phyloP scores from a whole-genome alignment of 169 alveolate species.

The Babesia gibsoni region DNA sequence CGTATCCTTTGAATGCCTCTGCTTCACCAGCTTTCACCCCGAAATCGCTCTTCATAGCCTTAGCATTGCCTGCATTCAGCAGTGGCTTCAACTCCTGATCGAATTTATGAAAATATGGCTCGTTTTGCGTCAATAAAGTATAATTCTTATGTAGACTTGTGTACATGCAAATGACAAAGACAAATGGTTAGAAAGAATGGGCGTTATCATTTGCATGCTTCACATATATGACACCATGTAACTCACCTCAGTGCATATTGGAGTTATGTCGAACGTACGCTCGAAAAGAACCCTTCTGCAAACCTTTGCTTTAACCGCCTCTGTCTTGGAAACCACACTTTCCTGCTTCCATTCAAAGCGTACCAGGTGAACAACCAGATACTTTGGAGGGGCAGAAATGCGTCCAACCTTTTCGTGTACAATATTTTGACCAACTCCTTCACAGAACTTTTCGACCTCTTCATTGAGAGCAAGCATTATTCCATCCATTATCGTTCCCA shows the following conservation, averaged over 20 bases:
- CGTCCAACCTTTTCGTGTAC: slow-evolving; percentile 84
- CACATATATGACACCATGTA: slow-evolving; percentile 68
- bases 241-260: slow-evolving; percentile 89
- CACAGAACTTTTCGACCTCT: slow-evolving; percentile 81
- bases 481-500: slow-evolving; percentile 89
- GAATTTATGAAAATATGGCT: no score
- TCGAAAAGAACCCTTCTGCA: slow-evolving; percentile 91
- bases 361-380: slow-evolving; percentile 90
- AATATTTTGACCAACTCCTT: slow-evolving; percentile 75
- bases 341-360: slow-evolving; percentile 94
- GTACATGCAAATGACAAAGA: background rate
- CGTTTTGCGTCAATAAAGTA: no score
- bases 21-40: background rate
- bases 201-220: slow-evolving; percentile 44
- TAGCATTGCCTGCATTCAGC: slow-evolving; percentile 19
- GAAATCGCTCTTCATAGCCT: slow-evolving; percentile 18
- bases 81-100: slow-evolving; percentile 16
- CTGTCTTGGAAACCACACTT: slow-evolving; percentile 75
- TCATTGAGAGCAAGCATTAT: slow-evolving; percentile 84
- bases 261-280: slow-evolving; percentile 87
- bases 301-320: slow-evolving; percentile 93
- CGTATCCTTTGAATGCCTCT: slow-evolving; percentile 44
- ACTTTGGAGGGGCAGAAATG: slow-evolving; percentile 87
- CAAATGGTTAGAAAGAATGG: background rate
- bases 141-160: background rate